phyloP scores from a whole-genome alignment of 176 grass and related monocot genomes.

The Dendrocalamus sinicus region DNA sequence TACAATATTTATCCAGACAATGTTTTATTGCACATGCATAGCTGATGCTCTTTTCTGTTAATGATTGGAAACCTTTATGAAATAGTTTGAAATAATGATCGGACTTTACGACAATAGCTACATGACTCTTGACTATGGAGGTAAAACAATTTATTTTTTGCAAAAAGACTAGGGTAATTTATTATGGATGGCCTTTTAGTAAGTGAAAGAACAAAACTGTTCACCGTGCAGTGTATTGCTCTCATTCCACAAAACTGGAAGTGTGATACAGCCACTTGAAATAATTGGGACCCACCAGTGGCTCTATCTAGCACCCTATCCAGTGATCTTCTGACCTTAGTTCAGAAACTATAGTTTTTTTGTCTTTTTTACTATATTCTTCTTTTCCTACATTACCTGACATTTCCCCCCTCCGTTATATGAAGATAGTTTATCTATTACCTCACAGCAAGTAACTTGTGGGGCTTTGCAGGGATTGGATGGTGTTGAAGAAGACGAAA shows the following conservation, averaged over 20 bases:
- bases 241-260: background rate
- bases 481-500: slow-evolving; percentile 68
- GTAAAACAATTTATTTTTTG: background rate
- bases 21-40: slow-evolving; percentile 28
- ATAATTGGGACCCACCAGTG: background rate
- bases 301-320: background rate
- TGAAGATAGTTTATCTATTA: background rate
- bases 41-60: background rate
- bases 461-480: slow-evolving; percentile 46
- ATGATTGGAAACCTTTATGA: slow-evolving; percentile 21
- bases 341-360: background rate
- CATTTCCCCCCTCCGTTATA: background rate
- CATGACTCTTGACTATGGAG: slow-evolving; percentile 1
- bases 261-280: background rate
- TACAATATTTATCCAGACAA: slow-evolving; percentile 14
- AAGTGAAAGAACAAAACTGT: background rate
- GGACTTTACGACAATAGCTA: background rate
- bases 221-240: background rate
- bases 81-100: slow-evolving; percentile 5
- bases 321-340: background rate
- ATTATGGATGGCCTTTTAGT: no score
- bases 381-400: background rate
- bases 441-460: background rate
- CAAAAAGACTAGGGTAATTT: background rate
- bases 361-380: background rate